A percentile compares a stretch with the other conserved stretches of the same genome.
phyloP scores from a whole-genome alignment of 306 rosid species.

The Gynostemma pentaphyllum region DNA sequence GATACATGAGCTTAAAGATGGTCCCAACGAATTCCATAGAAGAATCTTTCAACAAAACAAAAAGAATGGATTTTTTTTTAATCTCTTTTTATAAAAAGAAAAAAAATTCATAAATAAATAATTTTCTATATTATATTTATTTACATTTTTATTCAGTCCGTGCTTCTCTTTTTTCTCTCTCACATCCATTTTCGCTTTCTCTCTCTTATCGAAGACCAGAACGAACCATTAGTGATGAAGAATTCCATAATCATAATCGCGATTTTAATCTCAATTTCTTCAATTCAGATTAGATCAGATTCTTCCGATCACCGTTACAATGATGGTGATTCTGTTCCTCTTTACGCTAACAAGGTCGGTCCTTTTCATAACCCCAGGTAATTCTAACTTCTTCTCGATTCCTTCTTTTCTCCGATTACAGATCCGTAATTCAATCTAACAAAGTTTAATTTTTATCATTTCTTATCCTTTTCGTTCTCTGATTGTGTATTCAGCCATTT shows the following conservation, averaged over 20 bases:
- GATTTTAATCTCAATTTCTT: not conserved
- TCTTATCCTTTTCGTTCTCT: not conserved
- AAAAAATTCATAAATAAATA: too few relatives aligned
- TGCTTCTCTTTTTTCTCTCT: not conserved
- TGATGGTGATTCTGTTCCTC: slow-evolving; percentile 31
- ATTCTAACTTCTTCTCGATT: not conserved
- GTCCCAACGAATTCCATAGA: too few relatives aligned
- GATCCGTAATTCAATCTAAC: not conserved
- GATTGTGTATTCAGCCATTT: too few relatives aligned
- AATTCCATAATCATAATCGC: not conserved
- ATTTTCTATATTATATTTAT: not conserved
- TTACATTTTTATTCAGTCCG: too few relatives aligned
- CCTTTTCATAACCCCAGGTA: slow-evolving; percentile 48
- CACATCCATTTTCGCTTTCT: not conserved
- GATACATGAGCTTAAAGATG: too few relatives aligned
- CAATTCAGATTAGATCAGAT: slow-evolving; percentile 17
- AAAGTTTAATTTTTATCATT: not conserved
- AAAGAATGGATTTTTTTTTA: too few relatives aligned
- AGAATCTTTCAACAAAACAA: too few relatives aligned
- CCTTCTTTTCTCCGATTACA: not conserved
- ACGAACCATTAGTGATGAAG: slow-evolving; percentile 6
- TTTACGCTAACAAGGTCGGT: slow-evolving; percentile 40
- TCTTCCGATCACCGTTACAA: slow-evolving; percentile 31
- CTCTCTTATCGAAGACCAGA: not conserved
- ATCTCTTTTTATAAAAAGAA: too few relatives aligned